phyloP scores from a whole-genome alignment of 345 rosid species.

The Eucalyptus coolabah region DNA sequence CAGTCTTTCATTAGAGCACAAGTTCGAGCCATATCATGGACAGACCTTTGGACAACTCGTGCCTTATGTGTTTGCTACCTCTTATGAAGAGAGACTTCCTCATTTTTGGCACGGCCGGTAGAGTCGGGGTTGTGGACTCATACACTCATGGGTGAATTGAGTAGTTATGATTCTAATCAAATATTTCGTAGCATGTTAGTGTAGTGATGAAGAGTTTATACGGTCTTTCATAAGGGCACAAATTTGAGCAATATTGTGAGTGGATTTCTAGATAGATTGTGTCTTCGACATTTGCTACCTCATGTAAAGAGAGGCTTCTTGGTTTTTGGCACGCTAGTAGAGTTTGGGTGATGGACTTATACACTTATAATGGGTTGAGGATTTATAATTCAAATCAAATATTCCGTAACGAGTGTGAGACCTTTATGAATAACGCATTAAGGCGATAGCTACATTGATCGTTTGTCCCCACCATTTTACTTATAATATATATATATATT shows the following conservation, averaged over 20 bases:
- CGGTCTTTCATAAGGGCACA: background rate
- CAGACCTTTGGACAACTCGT: background rate
- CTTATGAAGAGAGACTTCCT: background rate
- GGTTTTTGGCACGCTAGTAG: background rate
- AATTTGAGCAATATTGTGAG: background rate
- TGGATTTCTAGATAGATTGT: background rate
- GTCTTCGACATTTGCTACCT: rapidly evolving
- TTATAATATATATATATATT: background rate
- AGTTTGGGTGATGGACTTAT: background rate
- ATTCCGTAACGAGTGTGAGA: rapidly evolving
- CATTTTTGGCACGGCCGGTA: background rate
- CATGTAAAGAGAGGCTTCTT: background rate
- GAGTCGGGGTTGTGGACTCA: background rate
- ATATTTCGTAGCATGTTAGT: background rate
- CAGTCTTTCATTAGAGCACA: background rate
- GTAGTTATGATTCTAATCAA: background rate
- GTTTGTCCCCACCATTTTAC: background rate
- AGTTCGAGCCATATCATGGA: background rate
- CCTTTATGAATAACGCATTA: background rate
- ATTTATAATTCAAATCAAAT: background rate
- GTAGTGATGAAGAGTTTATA: background rate
- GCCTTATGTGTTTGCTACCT: background rate
- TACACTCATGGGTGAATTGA: background rate
- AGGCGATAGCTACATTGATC: rapidly evolving
- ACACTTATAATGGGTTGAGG: background rate